Base-by-base conservation (phyloP, 139 green algal species). In the Trebouxia sp. region DNA sequence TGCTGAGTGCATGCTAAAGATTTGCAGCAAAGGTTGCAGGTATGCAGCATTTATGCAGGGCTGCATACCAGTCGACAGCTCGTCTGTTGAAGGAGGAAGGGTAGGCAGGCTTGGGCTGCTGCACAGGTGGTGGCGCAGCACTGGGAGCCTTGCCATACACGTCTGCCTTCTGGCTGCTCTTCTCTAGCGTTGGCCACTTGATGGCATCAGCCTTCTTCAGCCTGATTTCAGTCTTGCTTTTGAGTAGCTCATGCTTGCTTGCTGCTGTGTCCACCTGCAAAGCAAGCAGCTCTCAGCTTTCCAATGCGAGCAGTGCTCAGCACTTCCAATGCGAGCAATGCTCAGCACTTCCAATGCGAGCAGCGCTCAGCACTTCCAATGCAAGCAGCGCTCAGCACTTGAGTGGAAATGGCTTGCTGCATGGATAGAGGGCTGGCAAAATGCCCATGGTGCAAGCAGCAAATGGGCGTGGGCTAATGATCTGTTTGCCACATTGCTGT, bases 211-310 rank as follows among this genome's bases (percentile, higher is more conserved):
- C 89, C 86, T 97, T 97, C 30, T 67, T 58, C 86, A 97, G 79
- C 15, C 66, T 86, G 74, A 97, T 85, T 80, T 96, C 94, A 14
- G 97, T 51, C 88, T 97, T 97, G 67, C 87, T 93, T 37, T 82
- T 81, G 65, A 96, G 85, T 79, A 95, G 79, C 67, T 93, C 87
- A 39, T 84, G 89, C 17, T 79, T 83, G 78, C 76, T 91, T 45
- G 80, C 53, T 6, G 42, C 69, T 0, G 87, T 79, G 3, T 84
- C 72, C 17, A 95, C 75, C 78, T 89, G 79, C 30, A 39, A 30
- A 42, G 14, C 6, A 10, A 48, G 35, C 45, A 26, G 41, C n/a
- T n/a, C 6, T 74, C 41, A 41, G n/a, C n/a, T 39, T 14, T 48
- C 6, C 22, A 47, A 3, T 37, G 55, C 15, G 55, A 66, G 20